Base-by-base conservation (phyloP, 257 asterid species). In the Catharanthus roseus region DNA sequence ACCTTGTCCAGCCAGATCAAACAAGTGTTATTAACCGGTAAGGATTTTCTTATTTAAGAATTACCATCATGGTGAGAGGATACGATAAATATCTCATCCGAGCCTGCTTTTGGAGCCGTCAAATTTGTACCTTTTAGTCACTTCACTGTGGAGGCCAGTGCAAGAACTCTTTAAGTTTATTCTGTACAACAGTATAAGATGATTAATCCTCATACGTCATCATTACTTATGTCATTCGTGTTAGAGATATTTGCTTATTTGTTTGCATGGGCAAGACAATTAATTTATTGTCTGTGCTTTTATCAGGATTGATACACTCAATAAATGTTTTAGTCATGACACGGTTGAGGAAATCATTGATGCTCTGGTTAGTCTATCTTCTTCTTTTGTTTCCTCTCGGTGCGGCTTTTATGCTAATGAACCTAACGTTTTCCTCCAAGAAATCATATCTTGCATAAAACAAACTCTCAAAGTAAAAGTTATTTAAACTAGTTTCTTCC, bases 331-430 rank as follows among this genome's bases (percentile, higher is more conserved):
- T 88, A 74, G 97, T 86, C 93, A 86, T 39, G 93, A 86, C 72
- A 85, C 93, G 26, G 95, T 95, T 23, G 99, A 91, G 82, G 99
- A 89, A 84, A 91, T 95, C 64, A 79, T 95, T 77, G 93, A 85
- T 68, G 81, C 90, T 70, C 79, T 95, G 96, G 99, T 95, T 82
- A 82, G 96, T 72, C 41, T 31, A 57, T 16, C 31, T 53, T 49
- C 60, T 55, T 42, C 10, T 39, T 51, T 36, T 51, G 13, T 66
- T 66, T 67, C 69, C n/a, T 47, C 41, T 45, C 19, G 10, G 26
- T 47, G 42, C 6, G 16, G 29, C 26, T 66, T n/a, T 41, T 45
- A 12, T 66, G 41, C 0, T 8, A 29, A 45, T 29, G n/a, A 47
- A 29, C 71, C 18, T 53, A 44, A 26, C 13, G 2, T 19, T 28